Evolutionary conservation across 495 filamentous ascomycete species (phyloP).

Genomic region (Tuber calosporum): DNA sequence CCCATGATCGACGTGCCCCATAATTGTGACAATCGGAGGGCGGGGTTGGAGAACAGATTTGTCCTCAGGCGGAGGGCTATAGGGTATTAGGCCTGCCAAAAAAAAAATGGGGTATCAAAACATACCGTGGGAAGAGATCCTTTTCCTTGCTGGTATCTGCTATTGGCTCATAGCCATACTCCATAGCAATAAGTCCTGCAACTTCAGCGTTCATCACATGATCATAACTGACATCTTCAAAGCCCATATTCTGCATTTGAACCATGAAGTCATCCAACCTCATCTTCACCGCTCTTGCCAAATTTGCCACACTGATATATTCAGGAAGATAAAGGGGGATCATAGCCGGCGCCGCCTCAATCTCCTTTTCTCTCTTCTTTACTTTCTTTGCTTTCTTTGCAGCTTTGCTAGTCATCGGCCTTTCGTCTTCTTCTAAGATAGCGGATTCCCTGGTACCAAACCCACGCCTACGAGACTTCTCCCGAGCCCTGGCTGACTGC

Average conservation of each 20-base stretch:
- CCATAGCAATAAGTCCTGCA: conserved; percentile 79
- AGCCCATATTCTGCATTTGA: conserved; percentile 74
- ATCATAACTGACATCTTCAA: conserved; percentile 68
- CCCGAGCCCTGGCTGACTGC: conserved; percentile 19
- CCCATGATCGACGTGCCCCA: conserved; percentile 98
- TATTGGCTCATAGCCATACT: conserved; percentile 87
- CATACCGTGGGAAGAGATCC: conserved; percentile 61
- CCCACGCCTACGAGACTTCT: conserved; percentile 23
- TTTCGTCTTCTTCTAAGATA: conserved; percentile 38
- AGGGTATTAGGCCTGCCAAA: conserved; percentile 11
- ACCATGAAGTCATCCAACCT: conserved; percentile 62
- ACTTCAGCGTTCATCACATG: conserved; percentile 84
- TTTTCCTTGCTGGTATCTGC: conserved; percentile 60
- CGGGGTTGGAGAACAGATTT: conserved; percentile 60
- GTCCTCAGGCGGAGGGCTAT: conserved; percentile 60
- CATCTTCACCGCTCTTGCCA: conserved; percentile 70
- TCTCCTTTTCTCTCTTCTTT: conserved; percentile 44
- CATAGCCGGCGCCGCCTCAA: conserved; percentile 47
- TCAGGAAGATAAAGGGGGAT: conserved; percentile 75
- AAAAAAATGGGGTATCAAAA: background rate
- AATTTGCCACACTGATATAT: conserved; percentile 77
- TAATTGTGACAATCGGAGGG: conserved; percentile 95
- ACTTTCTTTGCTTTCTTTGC: conserved; percentile 42
- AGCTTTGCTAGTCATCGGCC: conserved; percentile 25
- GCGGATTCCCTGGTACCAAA: conserved; percentile 38